A percentile compares a stretch with the other conserved stretches of the same genome.
phyloP scores from a whole-genome alignment of 495 filamentous ascomycete genomes.

The Delitschia confertaspora region DNA sequence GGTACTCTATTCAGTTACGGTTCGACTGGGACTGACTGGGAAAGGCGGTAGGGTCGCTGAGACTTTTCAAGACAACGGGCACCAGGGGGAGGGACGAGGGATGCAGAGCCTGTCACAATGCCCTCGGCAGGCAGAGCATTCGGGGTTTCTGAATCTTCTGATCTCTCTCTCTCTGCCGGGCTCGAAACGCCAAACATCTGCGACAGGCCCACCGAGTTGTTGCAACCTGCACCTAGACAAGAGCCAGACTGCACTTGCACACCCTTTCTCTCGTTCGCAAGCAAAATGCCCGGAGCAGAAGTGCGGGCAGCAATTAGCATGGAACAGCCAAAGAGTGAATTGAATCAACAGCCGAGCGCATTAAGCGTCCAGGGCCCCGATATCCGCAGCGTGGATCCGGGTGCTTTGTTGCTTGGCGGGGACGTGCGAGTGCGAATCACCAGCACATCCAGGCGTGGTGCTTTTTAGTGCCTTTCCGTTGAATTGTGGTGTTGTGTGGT shows the following conservation, averaged over 20 bases:
- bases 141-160: too few relatives aligned
- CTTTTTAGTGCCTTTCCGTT: too few relatives aligned
- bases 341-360: too few relatives aligned
- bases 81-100: conserved; percentile 1
- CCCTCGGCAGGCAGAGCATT: too few relatives aligned
- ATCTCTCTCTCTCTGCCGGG: too few relatives aligned
- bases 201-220: neutral
- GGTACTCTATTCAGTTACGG: conserved; percentile 18
- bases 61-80: conserved; percentile 15
- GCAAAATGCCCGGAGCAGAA: too few relatives aligned
- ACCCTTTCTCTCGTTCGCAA: too few relatives aligned
- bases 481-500: conserved; percentile 11
- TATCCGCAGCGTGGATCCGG: conserved; percentile 17
- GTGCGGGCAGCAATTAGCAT: too few relatives aligned
- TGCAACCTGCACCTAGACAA: too few relatives aligned
- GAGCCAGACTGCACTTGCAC: too few relatives aligned
- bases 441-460: conserved; percentile 6
- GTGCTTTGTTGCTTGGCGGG: conserved; percentile 16
- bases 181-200: conserved; percentile 13
- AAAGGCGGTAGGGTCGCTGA: conserved; percentile 10
- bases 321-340: too few relatives aligned
- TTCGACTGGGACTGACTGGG: too few relatives aligned
- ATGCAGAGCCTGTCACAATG: conserved; percentile 21
- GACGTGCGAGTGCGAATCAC: conserved; percentile 8
- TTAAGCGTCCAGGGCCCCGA: conserved; percentile 4